Evolutionary conservation across 1,284 basidiomycete genomes (phyloP), one percentile per base, ranked within the genome.

Genomic region (Phlebopus sp.): DNA sequence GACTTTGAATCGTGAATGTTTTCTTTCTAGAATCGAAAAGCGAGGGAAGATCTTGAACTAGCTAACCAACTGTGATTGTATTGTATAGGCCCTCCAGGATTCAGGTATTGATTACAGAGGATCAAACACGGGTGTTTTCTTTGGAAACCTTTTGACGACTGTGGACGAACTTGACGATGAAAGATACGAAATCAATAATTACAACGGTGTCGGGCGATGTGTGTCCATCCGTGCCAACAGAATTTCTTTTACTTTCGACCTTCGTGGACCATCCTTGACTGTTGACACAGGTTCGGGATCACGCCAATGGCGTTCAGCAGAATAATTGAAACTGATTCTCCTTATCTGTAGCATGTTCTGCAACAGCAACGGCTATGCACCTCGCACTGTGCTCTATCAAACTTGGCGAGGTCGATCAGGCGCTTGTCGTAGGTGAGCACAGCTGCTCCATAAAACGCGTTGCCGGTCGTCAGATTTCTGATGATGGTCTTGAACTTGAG

Each of bases 211-310:
- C 19, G 60, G 62, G 18, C 58, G 62, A 6, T 60, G 57, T 44
- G 50, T 65, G n/a, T 63, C 61, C 15, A 65, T 62, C 47, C 56
- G 55, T 13, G 74, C 76, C 5, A 78, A 78, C 55, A 64, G 69
- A 18, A 63, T 79, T 14, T 77, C 77, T 11, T 76, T 76, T 49
- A 69, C 73, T 37, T 66, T 79, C 32, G 75, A 79, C 53, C 59
- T 79, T 19, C 59, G 59, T 1, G 71, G 72, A 8, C 77, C 76
- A 14, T 77, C 76, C 2, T 50, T 79, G 19, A 71, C 74, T 10
- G 55, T 71, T 0, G 77, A 79, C 51, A 78, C 77, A 1, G 77
- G 64, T 63, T 25, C 15, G 56, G n/a, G n/a, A 50, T 10, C 36
- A 29, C 42, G 21, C 3, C 14, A 27, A 21, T 5, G 11, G 2